Percentiles rank a stretch among this genome's conserved stretches.
These are phyloP conservation scores for Aquilaria malaccensis DNA, from an alignment of 345 rosid species.

Conservation along the genomic window DNA sequence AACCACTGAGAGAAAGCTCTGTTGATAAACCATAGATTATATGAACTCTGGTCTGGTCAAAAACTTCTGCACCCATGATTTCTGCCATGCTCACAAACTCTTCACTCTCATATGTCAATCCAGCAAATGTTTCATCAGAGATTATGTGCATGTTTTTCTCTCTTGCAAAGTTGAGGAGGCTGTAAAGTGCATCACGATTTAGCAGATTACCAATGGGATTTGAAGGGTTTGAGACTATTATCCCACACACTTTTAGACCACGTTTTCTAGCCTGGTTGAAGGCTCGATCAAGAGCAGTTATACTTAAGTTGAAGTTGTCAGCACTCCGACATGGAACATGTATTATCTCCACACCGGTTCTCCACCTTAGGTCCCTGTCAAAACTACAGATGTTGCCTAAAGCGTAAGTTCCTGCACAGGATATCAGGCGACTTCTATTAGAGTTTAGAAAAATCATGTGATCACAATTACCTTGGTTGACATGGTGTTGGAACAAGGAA, in stretches of 20 bases:
- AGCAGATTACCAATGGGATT: slow-evolving; percentile 63
- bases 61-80: slow-evolving; percentile 50
- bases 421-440: slow-evolving; percentile 2
- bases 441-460: background rate
- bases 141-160: slow-evolving; percentile 84
- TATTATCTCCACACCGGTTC: slow-evolving; percentile 82
- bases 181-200: slow-evolving; percentile 51
- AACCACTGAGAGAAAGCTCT: slow-evolving; percentile 71
- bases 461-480: slow-evolving; percentile 49
- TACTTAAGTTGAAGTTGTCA: slow-evolving; percentile 57
- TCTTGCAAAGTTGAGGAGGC: slow-evolving; percentile 74
- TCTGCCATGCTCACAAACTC: slow-evolving; percentile 82
- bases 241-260: slow-evolving; percentile 69
- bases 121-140: slow-evolving; percentile 67
- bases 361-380: slow-evolving; percentile 79
- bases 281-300: slow-evolving; percentile 74
- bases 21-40: slow-evolving; percentile 59
- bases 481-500: slow-evolving; percentile 91
- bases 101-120: slow-evolving; percentile 47
- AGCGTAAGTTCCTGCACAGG: slow-evolving; percentile 12
- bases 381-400: slow-evolving; percentile 40
- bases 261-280: slow-evolving; percentile 88
- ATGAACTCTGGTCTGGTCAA: slow-evolving; percentile 69
- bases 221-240: slow-evolving; percentile 75
- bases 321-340: slow-evolving; percentile 86